A percentile compares a stretch with the other conserved stretches of the same genome.
phyloP scores from a whole-genome alignment of 225 moss, liverwort and hornwort species.

The Straminergon stramineum region DNA sequence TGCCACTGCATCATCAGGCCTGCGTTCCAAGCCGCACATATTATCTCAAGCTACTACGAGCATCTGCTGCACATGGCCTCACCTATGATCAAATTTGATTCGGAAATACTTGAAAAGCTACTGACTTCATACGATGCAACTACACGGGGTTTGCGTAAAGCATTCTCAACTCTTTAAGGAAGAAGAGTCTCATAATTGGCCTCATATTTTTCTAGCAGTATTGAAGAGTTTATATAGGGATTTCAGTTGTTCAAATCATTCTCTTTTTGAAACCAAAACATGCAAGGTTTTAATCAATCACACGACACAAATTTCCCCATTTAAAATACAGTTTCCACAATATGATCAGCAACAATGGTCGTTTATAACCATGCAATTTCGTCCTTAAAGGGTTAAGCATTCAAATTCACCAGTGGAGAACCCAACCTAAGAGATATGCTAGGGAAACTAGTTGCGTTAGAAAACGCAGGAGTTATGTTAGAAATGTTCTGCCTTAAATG shows the following conservation, averaged over 20 bases:
- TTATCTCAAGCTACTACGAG: constrained; percentile 23
- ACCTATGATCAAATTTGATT: not conserved
- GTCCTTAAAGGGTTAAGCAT: not conserved
- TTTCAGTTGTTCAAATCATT: not conserved
- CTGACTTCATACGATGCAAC: not conserved
- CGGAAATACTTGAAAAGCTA: not conserved
- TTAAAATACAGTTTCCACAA: not conserved
- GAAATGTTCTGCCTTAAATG: not conserved
- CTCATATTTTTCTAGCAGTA: not conserved
- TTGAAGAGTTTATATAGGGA: not conserved
- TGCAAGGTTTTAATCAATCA: not conserved
- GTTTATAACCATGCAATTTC: not conserved
- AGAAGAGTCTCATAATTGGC: not conserved
- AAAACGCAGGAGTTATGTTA: not conserved
- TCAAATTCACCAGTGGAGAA: not conserved
- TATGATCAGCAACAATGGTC: not conserved
- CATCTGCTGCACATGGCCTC: not conserved
- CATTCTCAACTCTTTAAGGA: not conserved
- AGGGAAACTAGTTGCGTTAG: not conserved
- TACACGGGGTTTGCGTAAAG: not conserved
- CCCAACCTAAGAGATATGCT: not conserved
- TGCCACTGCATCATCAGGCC: constrained; percentile 88
- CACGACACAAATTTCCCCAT: not conserved
- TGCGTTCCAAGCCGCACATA: constrained; percentile 63
- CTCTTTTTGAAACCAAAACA: not conserved